Base-by-base conservation (phyloP, 129 eudicot species). In the Saposhnikovia divaricata region DNA sequence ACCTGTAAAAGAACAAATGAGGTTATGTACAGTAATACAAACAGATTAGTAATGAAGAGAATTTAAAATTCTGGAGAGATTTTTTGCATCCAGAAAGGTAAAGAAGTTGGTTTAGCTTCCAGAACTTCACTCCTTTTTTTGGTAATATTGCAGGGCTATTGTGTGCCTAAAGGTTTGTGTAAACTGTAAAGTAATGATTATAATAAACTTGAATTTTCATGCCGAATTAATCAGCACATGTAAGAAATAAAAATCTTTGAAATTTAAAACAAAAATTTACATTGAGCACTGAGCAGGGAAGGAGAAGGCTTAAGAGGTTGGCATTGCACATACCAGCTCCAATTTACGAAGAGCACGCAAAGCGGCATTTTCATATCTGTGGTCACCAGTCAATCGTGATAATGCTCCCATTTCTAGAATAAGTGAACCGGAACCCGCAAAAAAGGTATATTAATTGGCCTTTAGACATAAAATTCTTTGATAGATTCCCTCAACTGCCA, bases 341-440 rank as follows among this genome's bases (percentile, higher is more conserved):
- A 50, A 92, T 78, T 87, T 92, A 46, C 93, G 92, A 31, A 95
- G 91, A 83, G 98, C 97, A 81, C 83, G 87, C 85, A 90, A 88
- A 79, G 99, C 94, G 37, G 90, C 99, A 70, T 87, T 68, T 73
- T 95, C 99, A 85, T 86, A 92, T 87, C 88, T 85, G 47, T 91
- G 81, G 84, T 95, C 97, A 76, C 99, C 94, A 4, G 97, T 95
- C 83, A 95, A 87, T 79, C 87, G 88, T 51, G 99, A 90, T 61
- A 95, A 79, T 74, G 97, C 90, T 72, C 99, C 99, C 97, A 95
- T 95, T 88, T 95, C 99, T 88, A 95, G 96, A 86, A 95, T 90
- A 80, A 95, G 93, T 25, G 99, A 95, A 77, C 99, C 99, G 92
- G 89, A 65, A 76, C 74, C 74, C 43, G 66, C 66, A 63, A 25